A percentile compares a stretch with the other conserved stretches of the same genome.
phyloP scores from a whole-genome alignment of 1,139 yeast genomes.

The Eremothecium gossypii region DNA sequence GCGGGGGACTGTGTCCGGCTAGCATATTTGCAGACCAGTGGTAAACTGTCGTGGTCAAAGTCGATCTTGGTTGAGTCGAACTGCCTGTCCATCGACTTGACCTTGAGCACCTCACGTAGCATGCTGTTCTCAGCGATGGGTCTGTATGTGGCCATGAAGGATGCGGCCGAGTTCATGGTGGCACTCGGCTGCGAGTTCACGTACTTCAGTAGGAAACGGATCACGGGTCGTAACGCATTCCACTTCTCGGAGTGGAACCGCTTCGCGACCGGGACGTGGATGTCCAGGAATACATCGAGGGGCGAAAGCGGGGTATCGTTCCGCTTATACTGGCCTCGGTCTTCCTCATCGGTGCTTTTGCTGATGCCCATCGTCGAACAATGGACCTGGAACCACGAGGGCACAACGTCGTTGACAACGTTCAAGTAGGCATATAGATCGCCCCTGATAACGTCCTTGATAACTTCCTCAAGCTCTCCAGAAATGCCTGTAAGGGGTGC shows the following conservation, averaged over 20 bases:
- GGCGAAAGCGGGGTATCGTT: slow-evolving; percentile 1
- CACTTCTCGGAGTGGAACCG: slow-evolving; percentile 1
- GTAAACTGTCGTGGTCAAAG: slow-evolving; percentile 15
- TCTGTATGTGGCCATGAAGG: slow-evolving; percentile 12
- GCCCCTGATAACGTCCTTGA: slow-evolving; percentile 8
- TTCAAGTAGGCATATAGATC: slow-evolving; percentile 16
- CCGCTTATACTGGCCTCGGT: background rate
- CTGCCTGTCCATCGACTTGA: slow-evolving; percentile 14
- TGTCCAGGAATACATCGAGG: slow-evolving; percentile 14
- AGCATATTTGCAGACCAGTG: slow-evolving; percentile 13
- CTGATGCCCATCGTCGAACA: slow-evolving; percentile 12
- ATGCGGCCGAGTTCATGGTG: slow-evolving; percentile 10
- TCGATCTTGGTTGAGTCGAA: slow-evolving; percentile 16
- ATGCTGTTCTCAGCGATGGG: slow-evolving; percentile 13
- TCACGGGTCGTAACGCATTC: slow-evolving; percentile 7
- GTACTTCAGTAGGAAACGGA: slow-evolving; percentile 10
- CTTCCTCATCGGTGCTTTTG: background rate
- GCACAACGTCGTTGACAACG: slow-evolving; percentile 15
- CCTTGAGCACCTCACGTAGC: slow-evolving; percentile 12
- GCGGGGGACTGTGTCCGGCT: background rate
- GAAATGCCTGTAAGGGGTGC: background rate
- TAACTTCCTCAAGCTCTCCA: background rate
- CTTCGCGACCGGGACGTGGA: slow-evolving; percentile 16
- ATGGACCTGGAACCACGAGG: slow-evolving; percentile 13
- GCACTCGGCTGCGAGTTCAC: slow-evolving; percentile 13